Evolutionary conservation across 352 stramenopile genomes (phyloP).

Genomic region (Bremia lactucae): DNA sequence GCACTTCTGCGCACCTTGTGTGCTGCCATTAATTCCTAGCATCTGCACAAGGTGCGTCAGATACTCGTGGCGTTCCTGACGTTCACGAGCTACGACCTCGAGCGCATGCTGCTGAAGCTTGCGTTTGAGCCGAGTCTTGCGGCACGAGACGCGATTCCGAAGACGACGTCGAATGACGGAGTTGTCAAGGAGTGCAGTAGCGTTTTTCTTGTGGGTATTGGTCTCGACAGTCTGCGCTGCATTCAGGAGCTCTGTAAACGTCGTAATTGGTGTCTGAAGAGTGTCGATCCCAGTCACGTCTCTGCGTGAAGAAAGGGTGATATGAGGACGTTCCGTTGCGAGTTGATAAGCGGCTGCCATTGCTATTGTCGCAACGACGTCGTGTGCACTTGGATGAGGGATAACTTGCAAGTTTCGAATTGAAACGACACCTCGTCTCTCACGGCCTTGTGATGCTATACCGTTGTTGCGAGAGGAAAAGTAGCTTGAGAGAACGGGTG

Average conservation of each 20-base stretch:
- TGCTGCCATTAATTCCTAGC: conserved; percentile 1
- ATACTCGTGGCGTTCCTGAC: conserved; percentile 23
- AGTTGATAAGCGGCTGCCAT: too few relatives aligned
- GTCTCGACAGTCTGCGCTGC: conserved; percentile 14
- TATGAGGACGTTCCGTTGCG: too few relatives aligned
- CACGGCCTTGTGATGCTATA: too few relatives aligned
- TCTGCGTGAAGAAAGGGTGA: too few relatives aligned
- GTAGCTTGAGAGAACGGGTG: too few relatives aligned
- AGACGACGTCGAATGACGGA: conserved; percentile 21
- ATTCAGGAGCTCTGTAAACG: conserved; percentile 17
- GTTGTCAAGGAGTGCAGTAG: conserved; percentile 1
- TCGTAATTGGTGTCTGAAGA: conserved; percentile 7
- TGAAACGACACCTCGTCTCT: too few relatives aligned
- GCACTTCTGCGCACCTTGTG: neutral
- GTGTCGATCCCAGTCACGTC: too few relatives aligned
- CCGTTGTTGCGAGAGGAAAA: too few relatives aligned
- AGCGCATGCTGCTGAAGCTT: conserved; percentile 27
- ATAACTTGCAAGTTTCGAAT: too few relatives aligned
- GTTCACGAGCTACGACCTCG: conserved; percentile 15
- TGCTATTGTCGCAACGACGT: too few relatives aligned
- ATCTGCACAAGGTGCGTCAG: conserved; percentile 18
- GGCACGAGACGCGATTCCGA: conserved; percentile 32
- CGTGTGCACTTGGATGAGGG: too few relatives aligned
- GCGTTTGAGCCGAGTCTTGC: conserved; percentile 36
- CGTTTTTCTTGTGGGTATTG: neutral